These are phyloP conservation scores for Prunus kanzakura DNA, from an alignment of 306 rosid species.

Conservation along the genomic window DNA sequence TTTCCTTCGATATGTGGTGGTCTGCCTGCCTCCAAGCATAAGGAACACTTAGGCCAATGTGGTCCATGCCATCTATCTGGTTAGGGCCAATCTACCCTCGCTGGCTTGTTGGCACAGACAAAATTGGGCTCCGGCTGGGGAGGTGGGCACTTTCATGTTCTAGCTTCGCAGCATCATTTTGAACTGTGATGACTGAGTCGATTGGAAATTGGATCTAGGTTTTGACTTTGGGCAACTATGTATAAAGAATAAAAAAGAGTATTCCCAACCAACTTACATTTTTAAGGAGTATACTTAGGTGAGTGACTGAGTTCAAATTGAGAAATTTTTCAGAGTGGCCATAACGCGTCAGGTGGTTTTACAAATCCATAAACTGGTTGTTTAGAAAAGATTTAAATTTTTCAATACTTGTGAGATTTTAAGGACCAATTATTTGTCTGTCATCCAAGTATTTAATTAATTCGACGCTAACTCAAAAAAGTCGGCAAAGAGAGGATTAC, in stretches of 20 bases:
- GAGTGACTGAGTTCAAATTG: background rate
- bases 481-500: too few relatives aligned
- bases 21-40: slow-evolving; percentile 7
- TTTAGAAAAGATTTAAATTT: too few relatives aligned
- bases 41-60: background rate
- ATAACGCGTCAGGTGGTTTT: too few relatives aligned
- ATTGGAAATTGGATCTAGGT: background rate
- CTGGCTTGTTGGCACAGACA: slow-evolving; percentile 9
- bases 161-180: background rate
- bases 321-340: too few relatives aligned
- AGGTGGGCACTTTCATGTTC: background rate
- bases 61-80: slow-evolving; percentile 27
- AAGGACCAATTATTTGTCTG: too few relatives aligned
- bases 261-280: background rate
- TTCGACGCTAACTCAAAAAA: too few relatives aligned
- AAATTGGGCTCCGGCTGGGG: slow-evolving; percentile 12
- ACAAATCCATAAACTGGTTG: too few relatives aligned
- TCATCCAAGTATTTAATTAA: background rate
- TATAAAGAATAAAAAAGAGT: background rate
- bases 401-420: too few relatives aligned
- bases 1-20: slow-evolving; percentile 3
- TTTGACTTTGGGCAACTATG: background rate
- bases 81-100: slow-evolving; percentile 5
- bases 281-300: background rate
- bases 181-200: background rate